Base-by-base conservation (phyloP, 805 yeast species). In the Candida schatavii region DNA sequence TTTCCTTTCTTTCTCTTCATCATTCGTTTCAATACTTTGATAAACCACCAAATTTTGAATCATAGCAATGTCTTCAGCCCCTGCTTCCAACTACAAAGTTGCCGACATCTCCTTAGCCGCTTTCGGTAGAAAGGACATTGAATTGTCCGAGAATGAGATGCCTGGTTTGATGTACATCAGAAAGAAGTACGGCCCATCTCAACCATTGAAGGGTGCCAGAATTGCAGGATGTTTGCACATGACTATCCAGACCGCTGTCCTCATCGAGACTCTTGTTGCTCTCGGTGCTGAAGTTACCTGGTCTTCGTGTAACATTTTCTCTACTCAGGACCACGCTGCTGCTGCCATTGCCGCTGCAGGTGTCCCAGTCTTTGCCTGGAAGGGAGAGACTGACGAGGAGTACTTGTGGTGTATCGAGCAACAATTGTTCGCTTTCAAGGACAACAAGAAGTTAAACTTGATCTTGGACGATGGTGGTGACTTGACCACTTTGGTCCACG, bases 321-420 rank as follows among this genome's bases (percentile, higher is more conserved):
- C 98, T 59, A 91, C 99, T 55, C 99, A 91, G 79, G 99, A 91
- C 76, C 98, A 91, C 71, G 98, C 98, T 58, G 98, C 99, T 61
- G 97, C 99, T 64, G 98, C 98, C 61, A 93, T 91, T 70, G 99
- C 99, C 59, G 99, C 98, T 57, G 72, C 97, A 56, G 99, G 99
- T 77, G 95, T 91, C 47, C 98, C 99, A 66, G 99, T 91, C 55
- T 91, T 88, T 59, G 99, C 99, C 62, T 91, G 99, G 99, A 91
- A 91, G 82, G 98, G 99, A 70, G 98, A 91, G 83, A 88, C 98
- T 72, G 99, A 91, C 75, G 98, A 91, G 80, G 99, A 91, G 79
- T 93, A 91, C 83, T 67, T 81, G 66, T 91, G 99, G 99, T 91
- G 99, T 82, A 88, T 91, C 61, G 97, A 93, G 79, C 98, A 91